Evolutionary conservation across 148 eudicot genomes (phyloP), one percentile per base, ranked within the genome.

Genomic region (Salicornia ramosissima): DNA sequence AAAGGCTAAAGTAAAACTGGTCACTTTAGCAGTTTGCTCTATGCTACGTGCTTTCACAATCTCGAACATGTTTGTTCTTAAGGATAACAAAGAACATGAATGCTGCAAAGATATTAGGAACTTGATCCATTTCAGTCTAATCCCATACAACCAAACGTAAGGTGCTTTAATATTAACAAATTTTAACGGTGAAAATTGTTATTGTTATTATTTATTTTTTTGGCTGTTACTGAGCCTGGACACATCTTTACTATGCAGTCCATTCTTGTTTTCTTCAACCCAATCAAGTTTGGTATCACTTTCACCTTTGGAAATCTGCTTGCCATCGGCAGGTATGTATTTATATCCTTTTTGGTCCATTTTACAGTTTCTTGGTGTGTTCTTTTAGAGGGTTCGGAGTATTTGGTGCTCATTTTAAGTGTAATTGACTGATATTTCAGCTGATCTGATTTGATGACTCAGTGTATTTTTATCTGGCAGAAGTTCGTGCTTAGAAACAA

Each of bases 301-400:
- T 93, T 93, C 83, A 86, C 98, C 68, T 78, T 93, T 58, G 98
- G 98, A 66, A 93, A 93, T 85, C 72, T 93, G 85, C 96, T 93
- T 69, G 81, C 98, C 65, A 82, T 93, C 68, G 98, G 98, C 71
- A 93, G 98, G 98, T 93, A 74, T 66, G 87, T 80, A 49, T 30
- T 46, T 51, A 25, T 58, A 3, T 47, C 22, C 62, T 79, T 31
- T 19, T 31, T 31, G 64, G 16, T 71, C 26, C 46, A 54, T 65
- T 70, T 31, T 46, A 26, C 40, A 29, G 21, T 67, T 36, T 47
- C 56, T 70, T 47, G 19, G 54, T n/a, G 13, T 67, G 18, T 40
- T 24, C 40, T 70, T 12, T 0, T 57, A 10, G 15, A 55, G 8
- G 11, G 25, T 24, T 66, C 14, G 2, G 0, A 42, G 2, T 26